A percentile compares a stretch with the other conserved stretches of the same genome.
Evolutionary conservation across 805 yeast species (phyloP).

Genomic region (Monosporozyma unispora): DNA sequence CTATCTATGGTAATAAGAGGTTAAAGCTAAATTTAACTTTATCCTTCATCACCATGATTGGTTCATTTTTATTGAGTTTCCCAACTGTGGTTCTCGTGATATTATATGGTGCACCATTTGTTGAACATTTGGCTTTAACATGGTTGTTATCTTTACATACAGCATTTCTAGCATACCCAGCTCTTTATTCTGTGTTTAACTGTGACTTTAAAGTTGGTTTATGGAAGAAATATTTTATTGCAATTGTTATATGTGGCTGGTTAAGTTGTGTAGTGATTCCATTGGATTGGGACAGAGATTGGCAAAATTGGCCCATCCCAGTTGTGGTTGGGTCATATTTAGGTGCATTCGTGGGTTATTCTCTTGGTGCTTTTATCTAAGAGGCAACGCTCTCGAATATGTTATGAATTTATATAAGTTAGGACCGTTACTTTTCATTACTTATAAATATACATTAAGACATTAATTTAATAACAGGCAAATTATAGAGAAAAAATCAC

Average conservation of each 20-base stretch:
- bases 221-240: constrained; percentile 29
- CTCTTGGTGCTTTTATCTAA: constrained; percentile 30
- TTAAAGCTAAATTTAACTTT: constrained; percentile 23
- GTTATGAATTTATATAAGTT: not conserved
- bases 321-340: constrained; percentile 65
- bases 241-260: constrained; percentile 66
- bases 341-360: constrained; percentile 62
- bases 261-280: constrained; percentile 90
- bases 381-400: too few species aligned
- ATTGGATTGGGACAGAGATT: constrained; percentile 93
- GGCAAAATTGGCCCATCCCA: constrained; percentile 96
- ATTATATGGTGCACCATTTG: constrained; percentile 75
- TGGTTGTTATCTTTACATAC: constrained; percentile 53
- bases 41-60: constrained; percentile 17
- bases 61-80: constrained; percentile 18
- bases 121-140: constrained; percentile 45
- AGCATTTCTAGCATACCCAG: constrained; percentile 50
- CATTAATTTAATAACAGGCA: not conserved
- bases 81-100: constrained; percentile 35
- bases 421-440: not conserved
- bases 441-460: not conserved
- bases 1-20: constrained; percentile 28
- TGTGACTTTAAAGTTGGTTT: constrained; percentile 43
- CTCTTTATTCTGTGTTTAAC: constrained; percentile 49
- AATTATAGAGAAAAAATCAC: not conserved